Base-by-base conservation (phyloP, 1,284 basidiomycete genomes). In the Bjerkandera adusta region DNA sequence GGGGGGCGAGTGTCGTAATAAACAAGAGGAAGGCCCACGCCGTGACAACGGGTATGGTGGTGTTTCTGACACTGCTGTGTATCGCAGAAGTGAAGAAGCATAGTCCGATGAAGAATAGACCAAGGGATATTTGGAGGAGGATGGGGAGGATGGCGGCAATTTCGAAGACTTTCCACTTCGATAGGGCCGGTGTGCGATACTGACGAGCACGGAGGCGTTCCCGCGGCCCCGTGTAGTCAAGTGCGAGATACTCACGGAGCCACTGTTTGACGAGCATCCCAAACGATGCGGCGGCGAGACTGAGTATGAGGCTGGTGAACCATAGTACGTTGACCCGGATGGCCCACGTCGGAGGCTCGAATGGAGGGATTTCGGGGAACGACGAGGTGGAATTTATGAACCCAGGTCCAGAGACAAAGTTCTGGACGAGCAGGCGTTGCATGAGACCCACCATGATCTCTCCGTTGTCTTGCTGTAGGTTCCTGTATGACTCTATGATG, bases 171-270 rank as follows among this genome's bases (percentile, higher is more conserved):
- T 3, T 3, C 36, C 36, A 38, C 12, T 5, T 15, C 4, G 5
- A 5, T 25, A 26, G 5, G 16, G 36, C 36, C 3, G 20, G 7
- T 4, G 15, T 22, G 8, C 36, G 36, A 38, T 25, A 38, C 22
- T 38, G 36, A 3, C 36, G 36, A 26, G 36, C 36, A 38, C 36
- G 36, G n/a, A 38, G 36, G 10, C 16, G 36, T 22, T 38, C 4
- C n/a, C 27, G 36, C 3, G 36, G 36, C 5, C 22, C 24, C 11
- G 16, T 38, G 11, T 22, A 38, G 21, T 16, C 10, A 8, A 16
- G 5, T 3, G 36, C 21, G 22, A 38, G 36, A 3, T 16, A 38
- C n/a, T 38, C 36, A 4, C 7, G 6, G 24, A 38, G 36, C 36
- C 36, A 38, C 24, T 38, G 36, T 15, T 22, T 24, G 21, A 38